Conservation (phyloP, 2,329 filamentous ascomycete genomes). For the Monilinia aucupariae region DNA sequence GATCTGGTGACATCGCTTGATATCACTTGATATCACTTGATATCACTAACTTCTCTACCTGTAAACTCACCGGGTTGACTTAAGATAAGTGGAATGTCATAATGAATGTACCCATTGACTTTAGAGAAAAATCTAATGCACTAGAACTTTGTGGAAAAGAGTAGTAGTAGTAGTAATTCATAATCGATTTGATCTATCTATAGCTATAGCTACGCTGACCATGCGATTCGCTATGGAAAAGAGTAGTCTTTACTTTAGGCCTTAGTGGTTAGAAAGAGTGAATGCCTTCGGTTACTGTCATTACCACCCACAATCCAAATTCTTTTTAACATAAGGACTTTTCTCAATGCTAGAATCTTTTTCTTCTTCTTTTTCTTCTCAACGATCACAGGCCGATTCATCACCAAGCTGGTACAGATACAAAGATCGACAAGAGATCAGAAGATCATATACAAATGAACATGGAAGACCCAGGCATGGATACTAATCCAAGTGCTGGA, state of each 20-base stretch:
- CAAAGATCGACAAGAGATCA: neutral
- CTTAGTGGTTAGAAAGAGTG: neutral
- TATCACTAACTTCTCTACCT: neutral
- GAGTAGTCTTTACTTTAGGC: neutral
- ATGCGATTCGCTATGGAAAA: neutral
- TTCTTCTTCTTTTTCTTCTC: neutral
- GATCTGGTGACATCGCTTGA: too few species aligned
- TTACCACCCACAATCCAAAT: neutral
- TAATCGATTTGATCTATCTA: too few species aligned
- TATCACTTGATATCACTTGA: too few species aligned
- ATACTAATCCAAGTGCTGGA: neutral
- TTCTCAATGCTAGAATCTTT: neutral
- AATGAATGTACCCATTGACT: neutral
- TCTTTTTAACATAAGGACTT: neutral
- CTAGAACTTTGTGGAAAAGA: neutral
- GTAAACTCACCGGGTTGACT: neutral
- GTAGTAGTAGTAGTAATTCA: too few species aligned
- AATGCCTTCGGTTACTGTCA: neutral
- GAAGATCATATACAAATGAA: neutral
- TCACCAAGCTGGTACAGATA: neutral
- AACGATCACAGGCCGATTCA: neutral
- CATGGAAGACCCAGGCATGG: neutral
- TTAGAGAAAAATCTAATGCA: neutral
- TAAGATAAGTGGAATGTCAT: neutral
- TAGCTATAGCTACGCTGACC: too few species aligned